A percentile compares a stretch with the other conserved stretches of the same genome.
phyloP scores from a whole-genome alignment of 768 basidiomycete species.

The Rhizopogon roseolus region DNA sequence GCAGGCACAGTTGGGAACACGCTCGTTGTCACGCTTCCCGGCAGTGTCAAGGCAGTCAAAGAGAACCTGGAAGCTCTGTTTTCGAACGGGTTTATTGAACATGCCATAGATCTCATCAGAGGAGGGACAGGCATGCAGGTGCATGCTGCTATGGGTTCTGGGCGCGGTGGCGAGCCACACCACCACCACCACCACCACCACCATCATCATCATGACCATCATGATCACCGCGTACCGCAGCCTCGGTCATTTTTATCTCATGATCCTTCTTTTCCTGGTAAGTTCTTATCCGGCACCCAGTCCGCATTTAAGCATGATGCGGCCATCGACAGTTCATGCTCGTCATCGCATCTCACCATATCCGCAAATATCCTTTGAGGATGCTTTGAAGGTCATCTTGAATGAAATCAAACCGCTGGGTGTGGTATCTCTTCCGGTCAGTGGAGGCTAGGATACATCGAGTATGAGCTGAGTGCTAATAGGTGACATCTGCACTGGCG shows the following conservation, averaged over 20 bases:
- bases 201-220: too few relatives aligned
- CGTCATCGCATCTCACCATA: conserved; percentile 79
- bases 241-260: conserved; percentile 60
- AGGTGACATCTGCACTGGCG: conserved; percentile 58
- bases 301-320: not conserved
- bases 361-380: conserved; percentile 59
- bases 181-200: conserved; percentile 36
- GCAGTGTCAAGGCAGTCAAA: conserved; percentile 79
- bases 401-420: conserved; percentile 41
- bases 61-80: conserved; percentile 71
- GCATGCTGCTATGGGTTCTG: conserved; percentile 45
- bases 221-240: conserved; percentile 42
- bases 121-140: conserved; percentile 62
- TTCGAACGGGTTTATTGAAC: conserved; percentile 49
- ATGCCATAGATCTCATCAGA: conserved; percentile 68
- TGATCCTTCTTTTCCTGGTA: conserved; percentile 67
- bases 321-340: conserved; percentile 44
- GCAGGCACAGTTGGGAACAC: conserved; percentile 67
- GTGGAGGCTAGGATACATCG: conserved; percentile 9
- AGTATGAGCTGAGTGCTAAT: not conserved
- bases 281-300: conserved; percentile 13
- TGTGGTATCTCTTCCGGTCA: conserved; percentile 37
- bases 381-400: conserved; percentile 57
- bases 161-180: conserved; percentile 22
- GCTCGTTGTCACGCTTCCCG: conserved; percentile 77